Percentiles rank a stretch among this genome's conserved stretches.
phyloP scores from a whole-genome alignment of 495 filamentous ascomycete genomes.

The Penicillium odoratum region DNA sequence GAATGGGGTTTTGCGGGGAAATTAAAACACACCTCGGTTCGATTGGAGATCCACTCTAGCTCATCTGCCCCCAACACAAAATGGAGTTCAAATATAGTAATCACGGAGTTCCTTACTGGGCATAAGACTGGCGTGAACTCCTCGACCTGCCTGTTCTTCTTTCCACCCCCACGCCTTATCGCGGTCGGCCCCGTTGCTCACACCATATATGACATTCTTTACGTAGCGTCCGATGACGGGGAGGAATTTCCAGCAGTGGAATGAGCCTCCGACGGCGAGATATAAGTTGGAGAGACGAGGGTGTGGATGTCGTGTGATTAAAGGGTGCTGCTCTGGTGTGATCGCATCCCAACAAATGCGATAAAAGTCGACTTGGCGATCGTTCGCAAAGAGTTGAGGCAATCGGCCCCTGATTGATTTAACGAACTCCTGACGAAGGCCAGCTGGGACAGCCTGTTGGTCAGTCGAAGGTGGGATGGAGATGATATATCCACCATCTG shows the following conservation, averaged over 20 bases:
- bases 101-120: conserved; percentile 7
- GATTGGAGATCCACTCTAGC: no score
- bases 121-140: conserved; percentile 13
- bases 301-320: conserved; percentile 46
- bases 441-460: conserved; percentile 5
- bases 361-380: conserved; percentile 17
- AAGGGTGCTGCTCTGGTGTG: conserved; percentile 45
- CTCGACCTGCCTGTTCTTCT: neutral
- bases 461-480: conserved; percentile 2
- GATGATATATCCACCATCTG: conserved; percentile 2
- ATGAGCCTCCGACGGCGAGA: conserved; percentile 43
- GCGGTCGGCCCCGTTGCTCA: conserved; percentile 13
- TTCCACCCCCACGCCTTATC: conserved; percentile 16
- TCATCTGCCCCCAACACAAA: neutral
- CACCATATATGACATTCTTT: conserved; percentile 40
- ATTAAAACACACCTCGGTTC: neutral
- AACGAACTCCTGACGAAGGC: conserved; percentile 1
- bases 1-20: neutral
- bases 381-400: neutral
- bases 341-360: conserved; percentile 41
- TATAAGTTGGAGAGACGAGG: conserved; percentile 40
- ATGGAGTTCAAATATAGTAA: conserved; percentile 4
- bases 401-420: conserved; percentile 6
- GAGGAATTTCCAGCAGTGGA: conserved; percentile 55
- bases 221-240: conserved; percentile 54